Conservation (phyloP, 306 rosid genomes). For the Gastrolobium bilobum region DNA sequence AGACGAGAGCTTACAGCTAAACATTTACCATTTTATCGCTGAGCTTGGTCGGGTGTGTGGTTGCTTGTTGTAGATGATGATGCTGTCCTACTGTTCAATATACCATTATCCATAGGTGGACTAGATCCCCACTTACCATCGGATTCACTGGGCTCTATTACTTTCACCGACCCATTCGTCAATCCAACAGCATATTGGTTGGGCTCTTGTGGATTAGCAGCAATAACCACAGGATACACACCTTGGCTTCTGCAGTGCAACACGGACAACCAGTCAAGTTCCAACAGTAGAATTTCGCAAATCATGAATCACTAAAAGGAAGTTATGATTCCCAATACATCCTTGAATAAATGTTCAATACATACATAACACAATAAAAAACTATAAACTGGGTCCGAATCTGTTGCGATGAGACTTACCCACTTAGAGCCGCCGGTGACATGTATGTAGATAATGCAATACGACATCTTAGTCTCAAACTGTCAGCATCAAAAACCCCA, state of each 20-base stretch:
- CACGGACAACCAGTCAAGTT: neutral
- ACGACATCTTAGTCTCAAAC: conserved; percentile 73
- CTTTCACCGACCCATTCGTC: conserved; percentile 78
- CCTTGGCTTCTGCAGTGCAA: conserved; percentile 62
- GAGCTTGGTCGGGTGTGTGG: conserved; percentile 71
- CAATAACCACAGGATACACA: conserved; percentile 68
- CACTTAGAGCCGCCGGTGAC: conserved; percentile 54
- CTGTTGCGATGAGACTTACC: conserved; percentile 56
- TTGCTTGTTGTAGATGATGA: conserved; percentile 70
- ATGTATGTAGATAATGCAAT: conserved; percentile 68
- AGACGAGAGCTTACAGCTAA: conserved; percentile 51
- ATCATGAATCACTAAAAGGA: conserved; percentile 1
- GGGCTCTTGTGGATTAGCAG: conserved; percentile 71
- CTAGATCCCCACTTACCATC: conserved; percentile 74
- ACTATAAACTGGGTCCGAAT: neutral
- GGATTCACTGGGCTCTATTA: conserved; percentile 73
- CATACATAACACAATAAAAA: neutral
- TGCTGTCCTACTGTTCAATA: conserved; percentile 59
- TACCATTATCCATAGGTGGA: conserved; percentile 66
- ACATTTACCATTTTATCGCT: conserved; percentile 49
- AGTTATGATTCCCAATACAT: conserved; percentile 1
- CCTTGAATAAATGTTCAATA: conserved; percentile 2
- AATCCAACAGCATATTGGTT: conserved; percentile 77
- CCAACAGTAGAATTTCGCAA: neutral
- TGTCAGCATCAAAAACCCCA: conserved; percentile 81